Conservation (phyloP, 768 basidiomycete genomes). For the Lentinus brumalis region DNA sequence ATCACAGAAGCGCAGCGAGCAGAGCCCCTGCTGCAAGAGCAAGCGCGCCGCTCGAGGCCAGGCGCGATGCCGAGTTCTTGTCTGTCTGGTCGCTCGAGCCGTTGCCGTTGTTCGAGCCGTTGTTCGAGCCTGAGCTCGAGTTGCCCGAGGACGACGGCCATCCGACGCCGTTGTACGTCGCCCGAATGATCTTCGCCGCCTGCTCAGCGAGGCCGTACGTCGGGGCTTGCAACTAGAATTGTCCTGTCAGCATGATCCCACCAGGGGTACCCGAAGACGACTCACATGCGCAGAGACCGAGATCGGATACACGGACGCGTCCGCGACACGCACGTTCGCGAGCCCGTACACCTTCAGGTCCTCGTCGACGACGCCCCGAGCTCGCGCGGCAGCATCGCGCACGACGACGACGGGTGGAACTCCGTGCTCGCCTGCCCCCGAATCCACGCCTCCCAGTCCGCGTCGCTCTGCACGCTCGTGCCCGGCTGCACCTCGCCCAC, state of each 20-base stretch:
- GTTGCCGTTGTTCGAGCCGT: neutral
- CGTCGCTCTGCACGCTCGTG: constrained; percentile 51
- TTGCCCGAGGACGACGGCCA: constrained; percentile 3
- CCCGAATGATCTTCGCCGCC: constrained; percentile 45
- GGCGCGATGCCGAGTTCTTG: no score
- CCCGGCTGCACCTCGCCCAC: constrained; percentile 55
- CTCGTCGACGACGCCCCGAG: constrained; percentile 60
- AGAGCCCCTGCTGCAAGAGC: no score
- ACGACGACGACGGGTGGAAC: constrained; percentile 61
- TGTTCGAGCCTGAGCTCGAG: neutral
- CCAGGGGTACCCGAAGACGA: neutral
- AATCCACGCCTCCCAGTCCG: constrained; percentile 57
- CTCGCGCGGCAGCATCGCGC: constrained; percentile 56
- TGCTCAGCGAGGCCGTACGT: constrained; percentile 52
- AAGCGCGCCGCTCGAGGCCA: no score
- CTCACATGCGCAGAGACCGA: constrained; percentile 50
- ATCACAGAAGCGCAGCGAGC: no score
- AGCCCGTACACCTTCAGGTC: constrained; percentile 58
- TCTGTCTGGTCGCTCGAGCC: no score
- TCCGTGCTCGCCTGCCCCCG: constrained; percentile 47
- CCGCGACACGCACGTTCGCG: constrained; percentile 58
- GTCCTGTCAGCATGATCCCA: neutral
- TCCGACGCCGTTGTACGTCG: constrained; percentile 37
- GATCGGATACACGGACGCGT: constrained; percentile 60
- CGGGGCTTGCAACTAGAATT: constrained; percentile 26